Base-by-base conservation (phyloP, 2,329 filamentous ascomycete species). In the Fusarium cyanostomum region DNA sequence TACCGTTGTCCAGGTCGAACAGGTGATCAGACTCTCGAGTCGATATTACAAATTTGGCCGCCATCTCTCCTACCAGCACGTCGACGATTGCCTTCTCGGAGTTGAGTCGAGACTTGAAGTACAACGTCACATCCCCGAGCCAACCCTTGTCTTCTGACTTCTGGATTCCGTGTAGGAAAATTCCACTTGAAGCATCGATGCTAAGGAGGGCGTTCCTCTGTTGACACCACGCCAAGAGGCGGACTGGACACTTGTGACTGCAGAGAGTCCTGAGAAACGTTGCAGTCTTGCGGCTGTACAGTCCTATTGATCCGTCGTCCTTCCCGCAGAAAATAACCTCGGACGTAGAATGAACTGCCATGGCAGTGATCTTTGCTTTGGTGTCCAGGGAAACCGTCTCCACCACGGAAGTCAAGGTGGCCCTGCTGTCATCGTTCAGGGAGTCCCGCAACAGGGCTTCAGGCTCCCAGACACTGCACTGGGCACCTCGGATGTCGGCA, bases 381-480 rank as follows among this genome's bases (percentile, higher is more conserved):
- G 49, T 50, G 10, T 73, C 69, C 7, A 67, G 37, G 7, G 62
- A 57, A 33, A 66, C 49, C 8, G 59, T 67, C 41, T 76, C 71
- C 1, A 69, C 53, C 5, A 69, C 16, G 9, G 70, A 53, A 4
- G 49, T 62, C 8, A 64, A 68, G 27, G 67, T 66, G 8, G 38
- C 67, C 45, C 69, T 73, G 53, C 62, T 69, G 28, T 71, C 70
- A 33, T 75, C 73, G 15, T 56, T 62, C 9, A 71, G 28, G 8
- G 63, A 45, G 27, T 72, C 71, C 26, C 69, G 53, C 34, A 74
- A 51, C 10, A 74, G 61, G 11, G 62, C 64, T 21, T 60, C 56
- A 1, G 77, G 74, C 51, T 78, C 72, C 77, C 77, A 79, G 39
- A 79, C 71, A 37, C 70, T 75, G 61, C 74, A 78, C 50, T 76